A percentile compares a stretch with the other conserved stretches of the same genome.
Conservation (phyloP, 768 basidiomycete genomes). For the Termitomyces bulborhizus region DNA sequence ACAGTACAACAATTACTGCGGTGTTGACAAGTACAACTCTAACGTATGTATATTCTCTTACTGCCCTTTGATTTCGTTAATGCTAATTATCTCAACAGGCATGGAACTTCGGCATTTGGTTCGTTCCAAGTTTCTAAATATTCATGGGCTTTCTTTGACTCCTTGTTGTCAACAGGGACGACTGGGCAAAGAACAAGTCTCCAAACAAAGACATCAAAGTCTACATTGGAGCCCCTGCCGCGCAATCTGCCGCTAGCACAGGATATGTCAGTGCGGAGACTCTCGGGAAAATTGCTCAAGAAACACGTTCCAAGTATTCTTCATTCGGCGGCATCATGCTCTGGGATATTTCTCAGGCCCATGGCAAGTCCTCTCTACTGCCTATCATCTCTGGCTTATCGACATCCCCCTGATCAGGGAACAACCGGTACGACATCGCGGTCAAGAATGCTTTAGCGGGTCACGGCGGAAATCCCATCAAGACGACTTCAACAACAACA, state of each 20-base stretch:
- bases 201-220: slow-evolving; percentile 56
- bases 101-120: slow-evolving; percentile 59
- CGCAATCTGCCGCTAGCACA: slow-evolving; percentile 44
- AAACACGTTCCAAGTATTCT: slow-evolving; percentile 50
- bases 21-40: slow-evolving; percentile 43
- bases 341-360: slow-evolving; percentile 43
- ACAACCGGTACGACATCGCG: slow-evolving; percentile 51
- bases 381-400: no score
- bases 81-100: slow-evolving; percentile 26
- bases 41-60: slow-evolving; percentile 22
- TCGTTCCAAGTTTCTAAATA: neutral
- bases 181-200: slow-evolving; percentile 54
- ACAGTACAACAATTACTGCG: slow-evolving; percentile 27
- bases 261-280: slow-evolving; percentile 47
- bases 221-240: slow-evolving; percentile 59
- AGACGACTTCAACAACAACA: neutral
- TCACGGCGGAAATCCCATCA: slow-evolving; percentile 28
- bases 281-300: slow-evolving; percentile 37
- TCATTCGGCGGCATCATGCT: slow-evolving; percentile 62
- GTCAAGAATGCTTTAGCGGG: slow-evolving; percentile 54
- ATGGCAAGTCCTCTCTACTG: slow-evolving; percentile 27
- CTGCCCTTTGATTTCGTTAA: slow-evolving; percentile 5
- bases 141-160: neutral
- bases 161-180: slow-evolving; percentile 36
- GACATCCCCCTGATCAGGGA: slow-evolving; percentile 26